These are phyloP conservation scores for Mycosphaerella sp. DNA, from an alignment of 2,329 filamentous ascomycete species.

Conservation along the genomic window DNA sequence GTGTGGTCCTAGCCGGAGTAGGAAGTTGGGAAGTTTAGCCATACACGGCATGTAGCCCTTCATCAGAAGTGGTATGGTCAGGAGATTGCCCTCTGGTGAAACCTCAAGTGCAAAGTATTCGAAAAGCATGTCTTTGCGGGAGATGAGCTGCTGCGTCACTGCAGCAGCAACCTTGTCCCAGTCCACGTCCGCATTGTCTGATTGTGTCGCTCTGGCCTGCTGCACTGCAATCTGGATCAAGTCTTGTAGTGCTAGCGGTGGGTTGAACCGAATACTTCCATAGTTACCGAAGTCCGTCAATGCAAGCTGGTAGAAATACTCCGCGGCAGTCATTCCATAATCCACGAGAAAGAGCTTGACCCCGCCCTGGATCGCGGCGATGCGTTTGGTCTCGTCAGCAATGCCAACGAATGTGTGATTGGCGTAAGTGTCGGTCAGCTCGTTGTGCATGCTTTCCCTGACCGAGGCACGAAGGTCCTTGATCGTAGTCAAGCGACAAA, in stretches of 20 bases:
- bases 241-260: constrained; percentile 63
- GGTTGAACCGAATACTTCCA: constrained; percentile 71
- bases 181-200: constrained; percentile 52
- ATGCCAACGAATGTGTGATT: constrained; percentile 89
- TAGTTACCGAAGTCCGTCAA: constrained; percentile 96
- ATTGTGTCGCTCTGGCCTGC: constrained; percentile 47
- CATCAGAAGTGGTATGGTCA: constrained; percentile 73
- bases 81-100: constrained; percentile 66
- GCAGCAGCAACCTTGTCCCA: constrained; percentile 59
- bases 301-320: constrained; percentile 93
- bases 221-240: constrained; percentile 68
- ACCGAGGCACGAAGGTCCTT: constrained; percentile 78
- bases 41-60: constrained; percentile 84
- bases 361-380: constrained; percentile 88
- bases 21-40: constrained; percentile 79
- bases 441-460: constrained; percentile 72
- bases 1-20: constrained; percentile 79
- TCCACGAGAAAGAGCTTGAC: constrained; percentile 90
- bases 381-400: constrained; percentile 76
- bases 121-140: constrained; percentile 73
- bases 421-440: constrained; percentile 78
- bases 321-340: constrained; percentile 75
- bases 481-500: constrained; percentile 73
- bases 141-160: constrained; percentile 63
- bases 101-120: constrained; percentile 92